Evolutionary conservation across 306 rosid genomes (phyloP).

Genomic region (Vicia faba): DNA sequence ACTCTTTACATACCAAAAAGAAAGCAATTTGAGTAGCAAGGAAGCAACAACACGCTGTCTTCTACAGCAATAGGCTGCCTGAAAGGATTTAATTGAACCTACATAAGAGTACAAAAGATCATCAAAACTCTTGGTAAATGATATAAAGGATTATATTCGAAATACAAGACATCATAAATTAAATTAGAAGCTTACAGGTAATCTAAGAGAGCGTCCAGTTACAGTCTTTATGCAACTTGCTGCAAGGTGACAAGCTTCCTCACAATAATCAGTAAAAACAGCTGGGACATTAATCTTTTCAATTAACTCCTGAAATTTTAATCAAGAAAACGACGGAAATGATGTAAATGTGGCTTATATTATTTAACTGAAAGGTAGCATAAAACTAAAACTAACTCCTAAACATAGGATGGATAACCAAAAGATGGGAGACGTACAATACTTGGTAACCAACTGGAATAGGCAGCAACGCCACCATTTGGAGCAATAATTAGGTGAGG

Average conservation of each 20-base stretch:
- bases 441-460: conserved; percentile 86
- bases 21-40: conserved; percentile 90
- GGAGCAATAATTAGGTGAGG: conserved; percentile 85
- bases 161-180: not conserved
- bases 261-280: conserved; percentile 81
- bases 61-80: conserved; percentile 82
- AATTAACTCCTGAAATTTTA: conserved; percentile 60
- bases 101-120: conserved; percentile 36
- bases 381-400: conserved; percentile 7
- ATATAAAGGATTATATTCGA: not conserved
- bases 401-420: conserved; percentile 18
- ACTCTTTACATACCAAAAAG: conserved; percentile 64
- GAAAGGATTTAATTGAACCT: conserved; percentile 93
- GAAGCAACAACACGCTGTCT: conserved; percentile 71
- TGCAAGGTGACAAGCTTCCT: conserved; percentile 96
- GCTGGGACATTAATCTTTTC: conserved; percentile 60
- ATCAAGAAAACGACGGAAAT: conserved; percentile 25
- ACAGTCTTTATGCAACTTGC: conserved; percentile 64
- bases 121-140: not conserved
- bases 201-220: conserved; percentile 50
- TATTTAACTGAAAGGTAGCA: not conserved
- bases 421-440: conserved; percentile 55
- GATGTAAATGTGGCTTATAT: not conserved
- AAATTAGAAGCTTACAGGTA: conserved; percentile 56
- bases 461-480: conserved; percentile 88